Evolutionary conservation across 768 basidiomycete species (phyloP).

Genomic region (Boletus sp.): DNA sequence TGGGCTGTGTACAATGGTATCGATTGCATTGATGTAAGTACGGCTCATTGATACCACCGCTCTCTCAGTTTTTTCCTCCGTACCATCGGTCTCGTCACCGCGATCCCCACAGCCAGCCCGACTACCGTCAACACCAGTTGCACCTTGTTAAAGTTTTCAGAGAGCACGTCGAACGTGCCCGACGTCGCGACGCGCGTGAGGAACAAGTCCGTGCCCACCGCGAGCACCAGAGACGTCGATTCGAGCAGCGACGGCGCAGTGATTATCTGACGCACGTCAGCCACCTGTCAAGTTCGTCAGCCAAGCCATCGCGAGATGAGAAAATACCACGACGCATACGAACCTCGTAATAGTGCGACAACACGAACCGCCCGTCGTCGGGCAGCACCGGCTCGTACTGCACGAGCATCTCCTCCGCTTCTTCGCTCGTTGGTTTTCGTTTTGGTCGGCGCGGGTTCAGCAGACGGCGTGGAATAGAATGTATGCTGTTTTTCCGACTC

Average conservation of each 20-base stretch:
- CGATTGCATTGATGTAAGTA: neutral
- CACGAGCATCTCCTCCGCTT: constrained; percentile 82
- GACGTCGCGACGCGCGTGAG: constrained; percentile 82
- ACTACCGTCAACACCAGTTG: constrained; percentile 84
- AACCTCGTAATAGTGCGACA: constrained; percentile 59
- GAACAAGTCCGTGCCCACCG: constrained; percentile 89
- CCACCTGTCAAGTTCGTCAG: constrained; percentile 46
- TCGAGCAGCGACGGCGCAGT: constrained; percentile 86
- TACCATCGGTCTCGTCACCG: constrained; percentile 83
- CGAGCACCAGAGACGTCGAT: constrained; percentile 87
- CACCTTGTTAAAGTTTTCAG: constrained; percentile 88
- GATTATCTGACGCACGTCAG: constrained; percentile 63
- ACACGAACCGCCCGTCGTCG: constrained; percentile 57
- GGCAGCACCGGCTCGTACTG: constrained; percentile 81
- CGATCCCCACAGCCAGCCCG: constrained; percentile 70
- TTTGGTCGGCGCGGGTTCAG: constrained; percentile 83
- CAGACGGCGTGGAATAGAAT: constrained; percentile 66
- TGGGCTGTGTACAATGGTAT: neutral
- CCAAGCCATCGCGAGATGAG: neutral
- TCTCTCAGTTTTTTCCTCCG: constrained; percentile 61
- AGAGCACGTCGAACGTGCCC: constrained; percentile 89
- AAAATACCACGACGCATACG: constrained; percentile 25
- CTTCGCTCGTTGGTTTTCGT: constrained; percentile 70
- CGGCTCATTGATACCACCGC: constrained; percentile 57
- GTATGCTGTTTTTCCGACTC: constrained; percentile 69